These are phyloP conservation scores for Hygrophila difformis DNA, from an alignment of 257 asterid species.

Conservation along the genomic window DNA sequence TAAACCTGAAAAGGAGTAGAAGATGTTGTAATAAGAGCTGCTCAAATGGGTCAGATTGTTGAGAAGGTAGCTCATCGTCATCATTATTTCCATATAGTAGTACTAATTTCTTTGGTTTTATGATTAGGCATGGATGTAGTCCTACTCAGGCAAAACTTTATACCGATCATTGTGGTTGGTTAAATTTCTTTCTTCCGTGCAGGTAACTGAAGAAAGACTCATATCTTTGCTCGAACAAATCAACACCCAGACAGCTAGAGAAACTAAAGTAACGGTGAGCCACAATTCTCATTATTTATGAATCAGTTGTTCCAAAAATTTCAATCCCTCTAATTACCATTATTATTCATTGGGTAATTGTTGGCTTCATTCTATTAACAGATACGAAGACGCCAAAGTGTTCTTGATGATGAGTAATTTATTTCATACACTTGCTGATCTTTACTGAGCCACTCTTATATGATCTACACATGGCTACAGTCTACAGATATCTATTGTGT, in stretches of 20 bases:
- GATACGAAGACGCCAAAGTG: slow-evolving; percentile 80
- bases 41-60: slow-evolving; percentile 75
- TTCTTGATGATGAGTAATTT: slow-evolving; percentile 78
- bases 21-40: slow-evolving; percentile 85
- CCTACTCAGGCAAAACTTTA: too few species aligned
- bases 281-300: neutral
- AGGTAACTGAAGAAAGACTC: slow-evolving; percentile 93
- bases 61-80: slow-evolving; percentile 56
- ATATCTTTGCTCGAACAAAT: slow-evolving; percentile 90
- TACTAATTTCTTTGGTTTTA: neutral
- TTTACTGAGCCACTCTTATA: neutral
- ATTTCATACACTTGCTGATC: slow-evolving; percentile 3
- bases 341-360: neutral
- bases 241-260: slow-evolving; percentile 83
- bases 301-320: neutral
- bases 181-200: neutral
- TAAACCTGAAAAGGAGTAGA: slow-evolving; percentile 96
- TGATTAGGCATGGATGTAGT: neutral
- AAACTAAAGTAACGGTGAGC: slow-evolving; percentile 96
- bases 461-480: too few species aligned
- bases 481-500: too few species aligned
- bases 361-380: slow-evolving; percentile 18
- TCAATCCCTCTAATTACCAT: too few species aligned
- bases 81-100: too few species aligned
- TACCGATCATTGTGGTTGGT: neutral